Percentiles rank a stretch among this genome's conserved stretches.
Conservation (phyloP, 1,139 yeast species). For the Sugiyamaella novakii region DNA sequence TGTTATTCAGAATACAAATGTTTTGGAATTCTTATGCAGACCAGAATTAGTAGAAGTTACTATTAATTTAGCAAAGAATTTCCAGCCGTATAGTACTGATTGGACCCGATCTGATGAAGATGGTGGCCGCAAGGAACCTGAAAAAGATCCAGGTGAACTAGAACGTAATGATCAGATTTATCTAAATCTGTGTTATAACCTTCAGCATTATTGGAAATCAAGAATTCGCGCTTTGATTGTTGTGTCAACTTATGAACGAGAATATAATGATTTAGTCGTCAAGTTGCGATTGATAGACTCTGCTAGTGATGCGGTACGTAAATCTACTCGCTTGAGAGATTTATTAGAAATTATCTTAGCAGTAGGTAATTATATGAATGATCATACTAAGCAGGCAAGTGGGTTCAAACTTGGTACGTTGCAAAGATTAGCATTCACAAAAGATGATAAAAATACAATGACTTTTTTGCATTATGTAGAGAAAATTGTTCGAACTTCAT, state of each 20-base stretch:
- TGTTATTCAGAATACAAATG: slow-evolving; percentile 65
- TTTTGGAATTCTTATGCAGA: slow-evolving; percentile 78
- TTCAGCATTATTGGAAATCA: slow-evolving; percentile 82
- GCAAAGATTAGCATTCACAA: slow-evolving; percentile 80
- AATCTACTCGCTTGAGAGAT: slow-evolving; percentile 64
- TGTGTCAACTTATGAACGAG: slow-evolving; percentile 68
- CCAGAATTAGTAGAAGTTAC: slow-evolving; percentile 76
- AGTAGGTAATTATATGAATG: slow-evolving; percentile 95
- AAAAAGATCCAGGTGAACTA: slow-evolving; percentile 60
- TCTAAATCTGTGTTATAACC: slow-evolving; percentile 73
- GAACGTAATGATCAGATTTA: slow-evolving; percentile 82
- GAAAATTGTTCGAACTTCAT: slow-evolving; percentile 69
- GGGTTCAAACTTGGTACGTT: slow-evolving; percentile 86
- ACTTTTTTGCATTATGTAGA: slow-evolving; percentile 89
- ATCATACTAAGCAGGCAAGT: slow-evolving; percentile 70
- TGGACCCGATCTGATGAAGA: slow-evolving; percentile 41
- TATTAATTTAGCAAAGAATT: slow-evolving; percentile 61
- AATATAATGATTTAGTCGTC: slow-evolving; percentile 65
- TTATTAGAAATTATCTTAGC: slow-evolving; percentile 76
- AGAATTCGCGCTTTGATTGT: slow-evolving; percentile 78
- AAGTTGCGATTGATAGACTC: slow-evolving; percentile 68
- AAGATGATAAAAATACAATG: slow-evolving; percentile 76
- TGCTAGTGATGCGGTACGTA: slow-evolving; percentile 62
- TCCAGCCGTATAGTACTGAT: slow-evolving; percentile 70
- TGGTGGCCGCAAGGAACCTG: slow-evolving; percentile 47